Evolutionary conservation across 192 early-diverging fungal genomes (phyloP).

Genomic region (Coemansia sp.): DNA sequence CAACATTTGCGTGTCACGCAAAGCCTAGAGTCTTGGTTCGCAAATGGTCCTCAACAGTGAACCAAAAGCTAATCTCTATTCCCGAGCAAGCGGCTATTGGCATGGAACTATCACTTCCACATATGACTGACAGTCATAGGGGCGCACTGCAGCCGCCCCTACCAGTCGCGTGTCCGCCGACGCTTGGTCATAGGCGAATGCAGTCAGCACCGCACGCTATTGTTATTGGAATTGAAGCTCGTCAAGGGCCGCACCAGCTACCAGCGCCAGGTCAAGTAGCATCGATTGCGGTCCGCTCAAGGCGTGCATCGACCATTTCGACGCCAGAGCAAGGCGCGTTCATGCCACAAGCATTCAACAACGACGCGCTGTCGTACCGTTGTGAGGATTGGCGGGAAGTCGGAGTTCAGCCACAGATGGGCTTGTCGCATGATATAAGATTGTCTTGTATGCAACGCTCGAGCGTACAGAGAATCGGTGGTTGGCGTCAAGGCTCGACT

Average conservation of each 20-base stretch:
- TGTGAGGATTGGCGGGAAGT: background rate
- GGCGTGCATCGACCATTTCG: constrained; percentile 34
- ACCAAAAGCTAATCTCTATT: background rate
- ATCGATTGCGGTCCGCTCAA: background rate
- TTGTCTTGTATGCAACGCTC: background rate
- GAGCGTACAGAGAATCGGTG: background rate
- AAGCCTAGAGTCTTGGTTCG: constrained; percentile 3
- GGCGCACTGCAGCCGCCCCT: background rate
- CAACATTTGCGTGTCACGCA: background rate
- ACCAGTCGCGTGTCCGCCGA: background rate
- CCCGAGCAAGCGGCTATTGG: background rate
- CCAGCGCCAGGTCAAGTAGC: background rate
- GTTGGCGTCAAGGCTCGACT: background rate
- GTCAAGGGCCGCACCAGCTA: background rate
- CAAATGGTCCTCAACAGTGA: background rate
- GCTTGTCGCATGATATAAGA: background rate
- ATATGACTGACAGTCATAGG: background rate
- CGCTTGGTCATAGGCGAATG: constrained; percentile 10
- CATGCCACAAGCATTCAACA: background rate
- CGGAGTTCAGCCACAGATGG: background rate
- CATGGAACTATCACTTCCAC: background rate
- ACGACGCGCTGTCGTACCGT: background rate
- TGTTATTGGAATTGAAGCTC: background rate
- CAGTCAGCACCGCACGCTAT: constrained; percentile 15
- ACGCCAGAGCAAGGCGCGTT: background rate